Percentiles rank a stretch among this genome's conserved stretches.
Evolutionary conservation across 1,284 basidiomycete genomes (phyloP).

Genomic region (Ganoderma meredithae): DNA sequence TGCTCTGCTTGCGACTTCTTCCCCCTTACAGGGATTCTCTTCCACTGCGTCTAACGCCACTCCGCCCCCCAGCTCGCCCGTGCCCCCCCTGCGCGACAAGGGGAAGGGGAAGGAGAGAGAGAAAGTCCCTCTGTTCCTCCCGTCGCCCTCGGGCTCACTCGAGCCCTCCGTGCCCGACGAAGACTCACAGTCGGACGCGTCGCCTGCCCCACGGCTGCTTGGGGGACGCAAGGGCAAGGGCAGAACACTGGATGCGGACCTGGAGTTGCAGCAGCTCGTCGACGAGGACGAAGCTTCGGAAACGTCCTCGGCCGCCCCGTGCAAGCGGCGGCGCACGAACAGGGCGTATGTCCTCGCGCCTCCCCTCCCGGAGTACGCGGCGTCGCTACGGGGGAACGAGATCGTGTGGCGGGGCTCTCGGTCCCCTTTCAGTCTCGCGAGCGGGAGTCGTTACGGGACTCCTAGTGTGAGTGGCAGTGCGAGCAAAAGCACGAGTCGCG

Average conservation of each 20-base stretch:
- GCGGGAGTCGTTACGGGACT: not conserved
- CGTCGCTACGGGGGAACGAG: constrained; percentile 12
- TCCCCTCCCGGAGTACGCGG: constrained; percentile 38
- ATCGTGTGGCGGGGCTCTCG: not conserved
- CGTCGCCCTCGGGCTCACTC: constrained; percentile 32
- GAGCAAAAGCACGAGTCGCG: not conserved
- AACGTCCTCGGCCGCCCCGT: too few relatives aligned
- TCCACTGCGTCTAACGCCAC: not conserved
- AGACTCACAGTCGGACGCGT: constrained; percentile 10
- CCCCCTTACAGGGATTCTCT: not conserved
- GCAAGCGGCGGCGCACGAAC: not conserved
- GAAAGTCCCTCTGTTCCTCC: constrained; percentile 35
- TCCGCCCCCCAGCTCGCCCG: not conserved
- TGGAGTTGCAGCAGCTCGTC: constrained; percentile 14
- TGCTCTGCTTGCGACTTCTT: not conserved
- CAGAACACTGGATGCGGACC: constrained; percentile 10
- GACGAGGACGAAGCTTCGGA: not conserved
- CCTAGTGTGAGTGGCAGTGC: not conserved
- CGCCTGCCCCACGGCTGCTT: not conserved
- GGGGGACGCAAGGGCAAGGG: constrained; percentile 21
- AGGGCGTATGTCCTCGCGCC: constrained; percentile 27
- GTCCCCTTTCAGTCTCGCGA: not conserved
- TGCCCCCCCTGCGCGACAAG: not conserved
- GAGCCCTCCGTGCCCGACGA: constrained; percentile 9
- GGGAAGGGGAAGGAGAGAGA: constrained; percentile 14